phyloP scores from a whole-genome alignment of 176 grass and related monocot species.

The Avena sativa region DNA sequence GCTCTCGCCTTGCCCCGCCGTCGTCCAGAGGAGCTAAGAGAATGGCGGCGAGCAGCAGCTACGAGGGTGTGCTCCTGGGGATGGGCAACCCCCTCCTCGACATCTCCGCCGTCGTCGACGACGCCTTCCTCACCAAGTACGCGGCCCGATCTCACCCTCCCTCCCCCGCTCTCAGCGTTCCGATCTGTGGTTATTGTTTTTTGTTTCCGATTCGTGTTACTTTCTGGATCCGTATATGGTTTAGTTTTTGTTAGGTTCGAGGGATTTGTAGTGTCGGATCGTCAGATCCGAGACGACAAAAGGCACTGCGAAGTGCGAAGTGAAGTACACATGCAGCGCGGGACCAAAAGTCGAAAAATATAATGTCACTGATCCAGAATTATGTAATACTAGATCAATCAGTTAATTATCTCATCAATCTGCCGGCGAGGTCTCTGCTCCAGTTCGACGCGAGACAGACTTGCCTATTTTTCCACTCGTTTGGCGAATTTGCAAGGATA shows the following conservation, averaged over 20 bases:
- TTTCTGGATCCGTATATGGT: background rate
- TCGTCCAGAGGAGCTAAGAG: background rate
- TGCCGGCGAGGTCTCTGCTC: background rate
- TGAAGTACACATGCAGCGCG: conserved; percentile 12
- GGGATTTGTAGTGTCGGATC: background rate
- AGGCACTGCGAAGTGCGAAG: background rate
- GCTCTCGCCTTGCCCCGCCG: background rate
- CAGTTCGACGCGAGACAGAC: background rate
- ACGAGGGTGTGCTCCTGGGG: conserved; percentile 86
- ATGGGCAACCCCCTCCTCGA: conserved; percentile 99
- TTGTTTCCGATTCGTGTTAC: background rate
- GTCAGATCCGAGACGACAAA: conserved; percentile 34
- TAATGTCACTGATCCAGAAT: conserved; percentile 2
- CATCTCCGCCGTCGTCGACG: conserved; percentile 95
- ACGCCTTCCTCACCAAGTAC: conserved; percentile 87
- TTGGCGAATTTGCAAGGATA: background rate
- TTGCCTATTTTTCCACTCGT: background rate
- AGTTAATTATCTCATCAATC: background rate
- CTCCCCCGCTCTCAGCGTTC: background rate
- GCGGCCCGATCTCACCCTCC: conserved; percentile 4
- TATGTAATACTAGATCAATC: background rate
- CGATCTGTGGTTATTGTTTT: conserved; percentile 25
- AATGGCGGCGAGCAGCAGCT: conserved; percentile 49
- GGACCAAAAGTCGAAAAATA: background rate
- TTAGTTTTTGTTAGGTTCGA: conserved; percentile 11